Percentiles rank a stretch among this genome's conserved stretches.
These are phyloP conservation scores for Cymbopogon citratus DNA, from an alignment of 176 grass and related monocot species.

Conservation along the genomic window DNA sequence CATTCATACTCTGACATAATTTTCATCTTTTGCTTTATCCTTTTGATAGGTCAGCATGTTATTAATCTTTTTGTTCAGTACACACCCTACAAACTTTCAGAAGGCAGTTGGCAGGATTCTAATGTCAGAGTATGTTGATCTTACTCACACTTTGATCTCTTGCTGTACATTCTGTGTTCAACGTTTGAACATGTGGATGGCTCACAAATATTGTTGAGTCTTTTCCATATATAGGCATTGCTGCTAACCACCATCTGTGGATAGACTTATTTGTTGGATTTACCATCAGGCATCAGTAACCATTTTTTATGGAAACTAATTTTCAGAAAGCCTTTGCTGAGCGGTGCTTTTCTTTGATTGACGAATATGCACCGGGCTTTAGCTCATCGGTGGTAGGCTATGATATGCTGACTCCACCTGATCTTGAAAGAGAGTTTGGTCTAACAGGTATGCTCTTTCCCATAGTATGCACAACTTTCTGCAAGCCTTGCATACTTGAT, in stretches of 20 bases:
- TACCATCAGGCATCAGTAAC: background rate
- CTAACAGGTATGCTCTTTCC: conserved; percentile 56
- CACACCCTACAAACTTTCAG: conserved; percentile 75
- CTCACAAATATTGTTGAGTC: background rate
- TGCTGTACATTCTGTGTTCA: background rate
- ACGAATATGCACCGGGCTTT: conserved; percentile 88
- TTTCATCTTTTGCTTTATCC: conserved; percentile 18
- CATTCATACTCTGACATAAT: background rate
- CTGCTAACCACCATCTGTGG: background rate
- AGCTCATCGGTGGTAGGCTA: conserved; percentile 85
- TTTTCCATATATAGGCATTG: no score
- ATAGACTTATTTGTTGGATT: conserved; percentile 13
- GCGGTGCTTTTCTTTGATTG: conserved; percentile 93
- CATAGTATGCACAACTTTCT: background rate
- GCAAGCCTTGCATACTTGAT: background rate
- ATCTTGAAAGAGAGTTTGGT: conserved; percentile 96
- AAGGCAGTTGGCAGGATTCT: conserved; percentile 86
- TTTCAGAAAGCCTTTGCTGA: conserved; percentile 89
- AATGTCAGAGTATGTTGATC: conserved; percentile 75
- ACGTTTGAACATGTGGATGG: background rate
- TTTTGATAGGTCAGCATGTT: conserved; percentile 80
- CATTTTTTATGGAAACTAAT: conserved; percentile 25
- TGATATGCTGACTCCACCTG: conserved; percentile 91
- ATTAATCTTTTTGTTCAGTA: conserved; percentile 97
- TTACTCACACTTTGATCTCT: conserved; percentile 8